Conservation (phyloP, 1,139 yeast species). For the Geotrichum cucujoidarum region DNA sequence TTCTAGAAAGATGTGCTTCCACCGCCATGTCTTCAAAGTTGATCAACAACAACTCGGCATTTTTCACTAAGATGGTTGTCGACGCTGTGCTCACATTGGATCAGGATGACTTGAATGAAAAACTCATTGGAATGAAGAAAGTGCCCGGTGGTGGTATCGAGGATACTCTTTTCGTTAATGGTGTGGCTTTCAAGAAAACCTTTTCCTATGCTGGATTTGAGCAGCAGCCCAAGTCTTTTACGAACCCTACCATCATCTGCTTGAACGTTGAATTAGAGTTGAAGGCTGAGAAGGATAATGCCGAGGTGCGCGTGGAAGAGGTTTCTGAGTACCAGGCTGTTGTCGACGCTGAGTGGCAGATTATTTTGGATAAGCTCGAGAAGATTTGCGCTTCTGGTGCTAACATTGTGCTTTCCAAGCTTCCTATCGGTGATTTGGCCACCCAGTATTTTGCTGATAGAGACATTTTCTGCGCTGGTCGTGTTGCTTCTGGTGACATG, state of each 20-base stretch:
- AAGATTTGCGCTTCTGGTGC: conserved; percentile 84
- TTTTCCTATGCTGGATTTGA: conserved; percentile 97
- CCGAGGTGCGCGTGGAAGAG: conserved; percentile 95
- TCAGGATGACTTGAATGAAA: conserved; percentile 78
- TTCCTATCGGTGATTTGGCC: conserved; percentile 97
- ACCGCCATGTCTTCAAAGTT: conserved; percentile 97
- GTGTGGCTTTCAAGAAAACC: conserved; percentile 96
- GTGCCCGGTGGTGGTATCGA: conserved; percentile 97
- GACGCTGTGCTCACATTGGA: conserved; percentile 89
- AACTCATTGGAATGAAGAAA: conserved; percentile 87
- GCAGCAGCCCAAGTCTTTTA: conserved; percentile 89
- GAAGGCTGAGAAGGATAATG: conserved; percentile 97
- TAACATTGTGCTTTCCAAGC: conserved; percentile 82
- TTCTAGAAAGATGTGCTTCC: conserved; percentile 87
- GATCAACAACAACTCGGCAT: conserved; percentile 77
- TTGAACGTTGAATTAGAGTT: conserved; percentile 91
- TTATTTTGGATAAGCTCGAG: conserved; percentile 79
- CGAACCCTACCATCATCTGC: conserved; percentile 73
- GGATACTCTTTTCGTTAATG: conserved; percentile 81
- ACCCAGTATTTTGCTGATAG: conserved; percentile 97
- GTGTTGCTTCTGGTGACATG: conserved; percentile 86
- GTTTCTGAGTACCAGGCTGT: conserved; percentile 92
- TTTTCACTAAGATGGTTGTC: conserved; percentile 94
- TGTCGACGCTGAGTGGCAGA: conserved; percentile 98
- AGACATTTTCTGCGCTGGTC: conserved; percentile 94